These are phyloP conservation scores for Malassezia caprae DNA, from an alignment of 1,284 basidiomycete genomes.

Conservation along the genomic window DNA sequence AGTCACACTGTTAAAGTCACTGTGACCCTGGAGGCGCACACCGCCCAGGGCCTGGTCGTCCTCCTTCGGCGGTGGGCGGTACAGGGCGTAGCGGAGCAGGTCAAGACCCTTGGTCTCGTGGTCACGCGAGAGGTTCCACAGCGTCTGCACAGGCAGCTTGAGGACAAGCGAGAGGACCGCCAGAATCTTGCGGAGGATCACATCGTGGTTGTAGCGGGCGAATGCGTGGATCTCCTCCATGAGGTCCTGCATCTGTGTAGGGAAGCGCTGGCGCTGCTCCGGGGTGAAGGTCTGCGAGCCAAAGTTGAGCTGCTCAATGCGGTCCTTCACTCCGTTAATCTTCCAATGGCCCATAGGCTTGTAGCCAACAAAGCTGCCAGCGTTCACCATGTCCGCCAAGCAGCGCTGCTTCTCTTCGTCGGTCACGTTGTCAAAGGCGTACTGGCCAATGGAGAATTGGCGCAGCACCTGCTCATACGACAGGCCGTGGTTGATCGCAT, in stretches of 20 bases:
- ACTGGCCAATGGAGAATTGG: slow-evolving; percentile 45
- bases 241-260: slow-evolving; percentile 26
- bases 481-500: slow-evolving; percentile 45
- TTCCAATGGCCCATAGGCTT: slow-evolving; percentile 51
- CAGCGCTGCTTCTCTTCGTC: slow-evolving; percentile 36
- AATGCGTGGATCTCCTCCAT: slow-evolving; percentile 49
- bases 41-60: slow-evolving; percentile 48
- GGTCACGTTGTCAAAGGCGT: slow-evolving; percentile 35
- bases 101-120: slow-evolving; percentile 49
- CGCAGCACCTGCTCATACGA: slow-evolving; percentile 36
- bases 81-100: slow-evolving; percentile 50
- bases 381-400: slow-evolving; percentile 37
- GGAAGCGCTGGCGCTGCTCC: slow-evolving; percentile 29
- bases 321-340: slow-evolving; percentile 46
- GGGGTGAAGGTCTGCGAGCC: slow-evolving; percentile 41
- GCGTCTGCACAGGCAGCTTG: slow-evolving; percentile 50
- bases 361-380: slow-evolving; percentile 48
- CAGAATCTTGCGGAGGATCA: slow-evolving; percentile 50
- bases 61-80: slow-evolving; percentile 47
- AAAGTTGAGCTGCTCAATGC: slow-evolving; percentile 51
- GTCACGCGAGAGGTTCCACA: slow-evolving; percentile 50
- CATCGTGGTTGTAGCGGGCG: slow-evolving; percentile 45
- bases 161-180: slow-evolving; percentile 49
- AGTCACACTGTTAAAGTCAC: slow-evolving; percentile 50
- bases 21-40: slow-evolving; percentile 50